Evolutionary conservation across 805 yeast genomes (phyloP).

Genomic region (Kuraishia borneana): DNA sequence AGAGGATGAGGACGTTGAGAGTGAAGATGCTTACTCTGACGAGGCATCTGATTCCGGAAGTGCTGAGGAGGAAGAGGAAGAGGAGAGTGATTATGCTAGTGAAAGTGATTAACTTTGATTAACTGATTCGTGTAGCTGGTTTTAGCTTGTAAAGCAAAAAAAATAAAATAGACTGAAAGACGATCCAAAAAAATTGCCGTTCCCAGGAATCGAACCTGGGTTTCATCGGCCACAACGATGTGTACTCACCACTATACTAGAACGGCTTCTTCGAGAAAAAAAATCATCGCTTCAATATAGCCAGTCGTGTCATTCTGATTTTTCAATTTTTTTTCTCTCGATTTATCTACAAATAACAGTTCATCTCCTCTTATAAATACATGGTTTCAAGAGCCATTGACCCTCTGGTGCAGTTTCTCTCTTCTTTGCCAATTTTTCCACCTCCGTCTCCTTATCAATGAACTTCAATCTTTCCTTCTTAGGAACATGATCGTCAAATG

Average conservation of each 20-base stretch:
- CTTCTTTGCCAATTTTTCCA: slow-evolving; percentile 45
- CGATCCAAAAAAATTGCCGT: slow-evolving; percentile 3
- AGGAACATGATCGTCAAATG: slow-evolving; percentile 52
- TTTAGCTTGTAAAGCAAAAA: too few species aligned
- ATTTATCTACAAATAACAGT: not conserved
- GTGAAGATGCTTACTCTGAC: slow-evolving; percentile 29
- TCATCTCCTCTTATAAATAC: slow-evolving; percentile 84
- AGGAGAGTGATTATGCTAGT: slow-evolving; percentile 3
- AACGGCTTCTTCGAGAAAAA: slow-evolving; percentile 5
- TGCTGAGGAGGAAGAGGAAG: slow-evolving; percentile 22
- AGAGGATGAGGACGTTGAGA: slow-evolving; percentile 38
- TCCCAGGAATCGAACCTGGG: slow-evolving; percentile 6
- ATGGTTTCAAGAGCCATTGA: slow-evolving; percentile 86
- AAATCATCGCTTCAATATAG: not conserved
- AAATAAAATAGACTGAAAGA: not conserved
- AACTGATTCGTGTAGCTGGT: too few species aligned
- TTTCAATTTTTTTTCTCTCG: slow-evolving; percentile 44
- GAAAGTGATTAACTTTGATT: slow-evolving; percentile 1
- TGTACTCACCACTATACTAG: slow-evolving; percentile 7
- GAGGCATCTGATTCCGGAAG: slow-evolving; percentile 19
- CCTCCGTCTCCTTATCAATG: slow-evolving; percentile 57
- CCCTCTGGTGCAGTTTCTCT: slow-evolving; percentile 59
- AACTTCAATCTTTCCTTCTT: slow-evolving; percentile 56
- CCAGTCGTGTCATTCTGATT: not conserved
- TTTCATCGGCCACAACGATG: slow-evolving; percentile 6